These are phyloP conservation scores for Silene uniflora DNA, from an alignment of 148 eudicot genomes.

Conservation along the genomic window DNA sequence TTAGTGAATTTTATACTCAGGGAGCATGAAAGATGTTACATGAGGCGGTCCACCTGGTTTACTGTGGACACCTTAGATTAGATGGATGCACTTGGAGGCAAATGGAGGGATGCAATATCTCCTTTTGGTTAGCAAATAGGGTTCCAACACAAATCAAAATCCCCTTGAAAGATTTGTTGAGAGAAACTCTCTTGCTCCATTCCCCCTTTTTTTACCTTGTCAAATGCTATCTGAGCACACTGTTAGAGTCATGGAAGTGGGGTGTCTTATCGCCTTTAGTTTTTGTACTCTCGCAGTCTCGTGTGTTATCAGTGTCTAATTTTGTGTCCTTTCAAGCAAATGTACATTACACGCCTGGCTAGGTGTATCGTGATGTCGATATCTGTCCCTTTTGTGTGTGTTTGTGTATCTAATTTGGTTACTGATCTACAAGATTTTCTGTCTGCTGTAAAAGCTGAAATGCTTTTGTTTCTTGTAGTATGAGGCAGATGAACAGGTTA, in stretches of 20 bases:
- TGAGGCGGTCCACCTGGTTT: neutral
- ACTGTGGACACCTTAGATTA: neutral
- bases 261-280: neutral
- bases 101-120: neutral
- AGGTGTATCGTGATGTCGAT: no score
- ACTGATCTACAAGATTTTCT: neutral
- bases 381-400: neutral
- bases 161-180: neutral
- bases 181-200: neutral
- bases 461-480: slow-evolving; percentile 47
- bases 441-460: slow-evolving; percentile 2
- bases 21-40: neutral
- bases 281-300: neutral
- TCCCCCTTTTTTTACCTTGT: neutral
- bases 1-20: neutral
- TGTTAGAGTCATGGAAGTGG: neutral
- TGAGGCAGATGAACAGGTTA: slow-evolving; percentile 64
- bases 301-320: neutral
- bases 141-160: neutral
- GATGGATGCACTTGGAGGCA: neutral
- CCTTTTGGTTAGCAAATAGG: neutral
- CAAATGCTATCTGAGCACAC: neutral
- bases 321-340: no score
- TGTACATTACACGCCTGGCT: no score
- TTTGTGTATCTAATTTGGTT: neutral